These are phyloP conservation scores for Leishmania martiniquensis DNA, from an alignment of 208 protist genomes.

Conservation along the genomic window DNA sequence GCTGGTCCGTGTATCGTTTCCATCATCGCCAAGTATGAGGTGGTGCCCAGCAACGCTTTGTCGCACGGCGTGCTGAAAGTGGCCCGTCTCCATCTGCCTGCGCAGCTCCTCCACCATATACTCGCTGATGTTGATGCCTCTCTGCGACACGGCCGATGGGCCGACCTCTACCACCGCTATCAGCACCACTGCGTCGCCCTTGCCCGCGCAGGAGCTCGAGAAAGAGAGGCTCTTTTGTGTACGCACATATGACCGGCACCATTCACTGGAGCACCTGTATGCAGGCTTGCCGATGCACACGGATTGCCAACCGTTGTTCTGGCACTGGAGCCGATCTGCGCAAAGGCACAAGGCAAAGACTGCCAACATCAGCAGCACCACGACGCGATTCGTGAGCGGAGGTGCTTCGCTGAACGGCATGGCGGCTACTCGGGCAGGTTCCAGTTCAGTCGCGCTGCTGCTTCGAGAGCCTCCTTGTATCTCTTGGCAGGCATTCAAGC, in stretches of 20 bases:
- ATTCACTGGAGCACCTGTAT: conserved; percentile 8
- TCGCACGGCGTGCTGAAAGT: conserved; percentile 1
- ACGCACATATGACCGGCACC: neutral
- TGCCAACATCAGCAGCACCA: conserved; percentile 30
- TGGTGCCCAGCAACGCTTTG: neutral
- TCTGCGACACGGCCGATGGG: conserved; percentile 20
- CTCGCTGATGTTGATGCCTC: conserved; percentile 1
- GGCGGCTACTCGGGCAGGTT: neutral
- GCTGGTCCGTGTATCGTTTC: neutral
- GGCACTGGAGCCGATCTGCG: conserved; percentile 37
- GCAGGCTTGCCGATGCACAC: conserved; percentile 16
- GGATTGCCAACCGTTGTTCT: conserved; percentile 16
- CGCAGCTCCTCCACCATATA: conserved; percentile 27
- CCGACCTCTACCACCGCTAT: conserved; percentile 24
- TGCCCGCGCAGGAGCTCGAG: neutral
- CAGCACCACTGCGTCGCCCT: conserved; percentile 4
- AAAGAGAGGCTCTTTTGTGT: neutral
- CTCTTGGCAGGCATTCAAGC: no score
- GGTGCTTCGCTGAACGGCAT: conserved; percentile 41
- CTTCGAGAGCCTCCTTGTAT: neutral
- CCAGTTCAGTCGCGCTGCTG: neutral
- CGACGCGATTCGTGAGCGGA: conserved; percentile 35
- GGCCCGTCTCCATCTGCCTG: neutral
- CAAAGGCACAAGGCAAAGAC: conserved; percentile 38
- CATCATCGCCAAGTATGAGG: neutral